Evolutionary conservation across 2,329 filamentous ascomycete species (phyloP).

Genomic region (Proliferodiscus dingleyae): DNA sequence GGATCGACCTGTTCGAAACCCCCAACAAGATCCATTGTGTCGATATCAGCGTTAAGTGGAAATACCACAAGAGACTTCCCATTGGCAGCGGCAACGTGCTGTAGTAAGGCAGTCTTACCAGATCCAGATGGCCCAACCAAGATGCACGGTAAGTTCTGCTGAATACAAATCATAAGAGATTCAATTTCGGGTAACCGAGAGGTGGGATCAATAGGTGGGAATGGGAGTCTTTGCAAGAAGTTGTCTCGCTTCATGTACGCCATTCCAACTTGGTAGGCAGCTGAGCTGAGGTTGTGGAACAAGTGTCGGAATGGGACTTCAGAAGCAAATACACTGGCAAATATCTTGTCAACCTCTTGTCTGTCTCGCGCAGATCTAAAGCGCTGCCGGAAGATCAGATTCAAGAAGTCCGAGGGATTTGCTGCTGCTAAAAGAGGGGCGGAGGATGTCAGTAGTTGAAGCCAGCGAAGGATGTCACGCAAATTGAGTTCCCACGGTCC

Average conservation of each 20-base stretch:
- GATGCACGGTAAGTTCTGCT: constrained; percentile 84
- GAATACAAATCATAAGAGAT: constrained; percentile 79
- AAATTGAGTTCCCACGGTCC: constrained; percentile 96
- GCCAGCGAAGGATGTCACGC: constrained; percentile 83
- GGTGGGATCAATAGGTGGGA: constrained; percentile 47
- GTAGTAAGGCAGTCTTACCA: constrained; percentile 78
- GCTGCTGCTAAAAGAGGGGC: constrained; percentile 58
- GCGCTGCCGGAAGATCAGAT: constrained; percentile 78
- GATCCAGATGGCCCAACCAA: constrained; percentile 79
- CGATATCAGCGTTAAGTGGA: constrained; percentile 88
- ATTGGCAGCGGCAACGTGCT: constrained; percentile 72
- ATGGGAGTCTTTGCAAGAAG: constrained; percentile 45
- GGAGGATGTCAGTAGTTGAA: constrained; percentile 62
- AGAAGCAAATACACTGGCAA: constrained; percentile 55
- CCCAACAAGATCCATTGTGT: constrained; percentile 94
- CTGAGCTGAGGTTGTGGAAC: constrained; percentile 63
- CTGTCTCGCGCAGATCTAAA: constrained; percentile 73
- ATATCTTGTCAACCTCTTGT: constrained; percentile 59
- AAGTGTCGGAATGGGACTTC: constrained; percentile 50
- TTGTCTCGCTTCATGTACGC: constrained; percentile 61
- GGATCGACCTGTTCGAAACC: constrained; percentile 94
- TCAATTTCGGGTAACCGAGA: constrained; percentile 69
- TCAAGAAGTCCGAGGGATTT: constrained; percentile 66
- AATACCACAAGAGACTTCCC: constrained; percentile 77
- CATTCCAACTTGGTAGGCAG: constrained; percentile 73